Evolutionary conservation across 2,329 filamentous ascomycete genomes (phyloP), one percentile per base, ranked within the genome.

Genomic region (Grosmannia clavigera): DNA sequence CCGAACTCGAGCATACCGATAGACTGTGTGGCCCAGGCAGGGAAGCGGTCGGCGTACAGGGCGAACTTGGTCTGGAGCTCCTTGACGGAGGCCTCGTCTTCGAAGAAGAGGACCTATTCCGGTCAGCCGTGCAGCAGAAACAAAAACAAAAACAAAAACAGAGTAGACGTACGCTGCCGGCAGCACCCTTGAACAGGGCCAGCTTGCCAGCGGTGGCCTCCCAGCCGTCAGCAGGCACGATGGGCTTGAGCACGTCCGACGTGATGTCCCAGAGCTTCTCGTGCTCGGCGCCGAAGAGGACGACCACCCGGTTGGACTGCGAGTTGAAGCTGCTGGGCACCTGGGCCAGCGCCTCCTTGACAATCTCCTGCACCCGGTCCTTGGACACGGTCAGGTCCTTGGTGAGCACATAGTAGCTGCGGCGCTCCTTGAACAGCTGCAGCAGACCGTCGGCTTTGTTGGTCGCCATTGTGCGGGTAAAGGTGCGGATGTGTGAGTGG

Each of bases 311-410:
- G 66, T 88, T 87, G 66, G 84, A 84, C 78, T 96, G 92, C 51
- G 84, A 88, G 83, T 96, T 96, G 85, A 96, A 96, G 65, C 86
- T 84, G 58, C 83, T 87, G 51, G 92, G 92, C 1, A 86, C 79
- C 71, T 90, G 79, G 62, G 83, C 76, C 66, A 94, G 77, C 59
- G 83, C 78, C 66, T 82, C 72, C 71, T 78, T 75, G 71, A 85
- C 80, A 69, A 92, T 82, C 67, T 87, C 81, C 68, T 81, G 75
- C 72, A 92, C 77, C 68, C 81, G 78, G 60, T 75, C 72, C 66
- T 79, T 77, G 67, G 78, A 71, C 71, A 86, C 76, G 69, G 83
- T 69, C 31, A 86, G 78, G 63, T 81, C 74, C 74, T 86, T 86
- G 77, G 77, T 81, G 61, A 90, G 81, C 58, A 77, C 72, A 76